phyloP scores from a whole-genome alignment of 2,329 filamentous ascomycete species.

The Arthrobotrys musiformis region DNA sequence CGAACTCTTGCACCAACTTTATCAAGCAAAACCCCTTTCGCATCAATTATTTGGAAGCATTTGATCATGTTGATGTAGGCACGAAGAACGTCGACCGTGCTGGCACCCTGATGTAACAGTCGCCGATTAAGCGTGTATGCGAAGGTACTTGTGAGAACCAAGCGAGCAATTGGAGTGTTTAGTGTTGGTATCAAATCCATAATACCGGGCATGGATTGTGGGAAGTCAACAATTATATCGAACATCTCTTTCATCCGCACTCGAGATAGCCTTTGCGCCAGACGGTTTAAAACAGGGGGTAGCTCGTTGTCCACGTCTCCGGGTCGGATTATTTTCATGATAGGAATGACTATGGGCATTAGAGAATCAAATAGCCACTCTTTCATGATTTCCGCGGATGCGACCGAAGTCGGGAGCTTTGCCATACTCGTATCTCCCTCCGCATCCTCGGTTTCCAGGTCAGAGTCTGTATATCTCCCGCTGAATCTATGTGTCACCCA shows the following conservation, averaged over 20 bases:
- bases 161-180: conserved; percentile 66
- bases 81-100: conserved; percentile 74
- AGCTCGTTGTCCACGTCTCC: conserved; percentile 35
- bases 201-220: conserved; percentile 75
- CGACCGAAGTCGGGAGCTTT: conserved; percentile 42
- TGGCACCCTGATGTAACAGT: conserved; percentile 77
- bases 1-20: conserved; percentile 74
- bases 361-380: conserved; percentile 49
- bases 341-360: conserved; percentile 37
- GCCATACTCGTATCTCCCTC: conserved; percentile 53
- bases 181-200: conserved; percentile 67
- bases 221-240: conserved; percentile 81
- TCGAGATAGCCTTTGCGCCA: conserved; percentile 69
- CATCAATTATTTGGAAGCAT: conserved; percentile 72
- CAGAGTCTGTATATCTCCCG: conserved; percentile 46
- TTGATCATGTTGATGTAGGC: conserved; percentile 75
- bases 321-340: conserved; percentile 52
- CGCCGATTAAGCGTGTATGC: conserved; percentile 73
- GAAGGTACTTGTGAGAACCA: conserved; percentile 75
- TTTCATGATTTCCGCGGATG: conserved; percentile 53
- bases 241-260: conserved; percentile 78
- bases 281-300: conserved; percentile 34
- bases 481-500: conserved; percentile 50
- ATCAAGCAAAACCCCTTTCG: conserved; percentile 74
- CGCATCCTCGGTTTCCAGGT: conserved; percentile 45